phyloP scores from a whole-genome alignment of 1,284 basidiomycete genomes.

The Stygiomarasmius scandens region DNA sequence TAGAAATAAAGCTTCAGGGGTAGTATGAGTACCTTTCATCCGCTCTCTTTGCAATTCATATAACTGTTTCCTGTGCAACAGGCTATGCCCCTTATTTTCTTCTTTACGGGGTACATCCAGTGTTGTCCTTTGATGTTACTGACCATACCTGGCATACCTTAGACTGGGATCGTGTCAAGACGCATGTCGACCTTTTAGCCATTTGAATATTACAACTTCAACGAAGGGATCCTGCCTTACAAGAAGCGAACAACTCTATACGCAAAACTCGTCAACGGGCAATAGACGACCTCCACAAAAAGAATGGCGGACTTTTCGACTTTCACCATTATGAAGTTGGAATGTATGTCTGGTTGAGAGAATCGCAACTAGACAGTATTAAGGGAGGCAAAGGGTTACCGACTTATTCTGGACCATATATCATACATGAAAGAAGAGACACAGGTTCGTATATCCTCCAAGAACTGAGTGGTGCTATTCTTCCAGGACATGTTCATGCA shows the following conservation, averaged over 20 bases:
- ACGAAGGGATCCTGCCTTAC: constrained; percentile 21
- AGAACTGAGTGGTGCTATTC: constrained; percentile 1
- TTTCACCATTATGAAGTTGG: constrained; percentile 10
- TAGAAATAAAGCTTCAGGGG: no score
- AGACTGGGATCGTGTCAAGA: constrained; percentile 26
- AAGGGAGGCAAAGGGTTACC: constrained; percentile 8
- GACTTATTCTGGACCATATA: constrained; percentile 13
- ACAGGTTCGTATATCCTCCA: neutral
- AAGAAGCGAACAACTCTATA: constrained; percentile 17
- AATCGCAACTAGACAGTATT: constrained; percentile 30
- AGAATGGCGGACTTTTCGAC: constrained; percentile 15
- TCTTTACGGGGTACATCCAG: constrained; percentile 32
- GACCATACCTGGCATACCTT: constrained; percentile 34
- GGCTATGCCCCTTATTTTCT: constrained; percentile 34
- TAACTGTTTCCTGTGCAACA: constrained; percentile 19
- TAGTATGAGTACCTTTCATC: constrained; percentile 4
- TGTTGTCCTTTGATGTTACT: constrained; percentile 33
- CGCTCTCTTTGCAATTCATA: constrained; percentile 19
- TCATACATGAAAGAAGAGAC: constrained; percentile 4
- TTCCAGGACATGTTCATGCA: constrained; percentile 5
- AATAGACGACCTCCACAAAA: constrained; percentile 26
- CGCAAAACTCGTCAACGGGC: constrained; percentile 17
- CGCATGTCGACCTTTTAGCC: constrained; percentile 26
- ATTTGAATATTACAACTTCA: constrained; percentile 26
- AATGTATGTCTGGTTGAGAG: constrained; percentile 28